Percentiles rank a stretch among this genome's conserved stretches.
Conservation (phyloP, 108 stramenopile species). For the Skeletonema costatum region DNA sequence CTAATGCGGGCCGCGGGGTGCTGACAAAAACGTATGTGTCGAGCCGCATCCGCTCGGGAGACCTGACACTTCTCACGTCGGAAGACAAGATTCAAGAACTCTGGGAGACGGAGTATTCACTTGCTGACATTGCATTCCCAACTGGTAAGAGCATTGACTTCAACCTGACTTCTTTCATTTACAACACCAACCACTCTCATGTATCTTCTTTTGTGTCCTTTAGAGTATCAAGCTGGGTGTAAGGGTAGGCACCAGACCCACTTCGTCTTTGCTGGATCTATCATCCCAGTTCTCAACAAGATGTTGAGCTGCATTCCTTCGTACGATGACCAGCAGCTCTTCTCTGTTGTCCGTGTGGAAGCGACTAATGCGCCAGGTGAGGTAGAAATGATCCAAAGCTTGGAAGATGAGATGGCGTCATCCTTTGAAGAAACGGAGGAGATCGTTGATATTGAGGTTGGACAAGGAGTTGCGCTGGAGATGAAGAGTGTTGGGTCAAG, state of each 20-base stretch:
- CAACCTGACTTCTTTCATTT: neutral
- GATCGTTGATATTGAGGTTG: neutral
- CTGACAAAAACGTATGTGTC: neutral
- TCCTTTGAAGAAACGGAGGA: neutral
- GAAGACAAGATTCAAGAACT: neutral
- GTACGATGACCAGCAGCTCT: neutral
- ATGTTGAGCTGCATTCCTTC: neutral
- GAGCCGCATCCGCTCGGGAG: neutral
- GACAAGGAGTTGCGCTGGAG: conserved; percentile 10
- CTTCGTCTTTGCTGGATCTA: conserved; percentile 4
- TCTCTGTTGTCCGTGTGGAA: conserved; percentile 7
- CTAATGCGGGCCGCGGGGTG: neutral
- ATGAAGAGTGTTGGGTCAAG: conserved; percentile 7
- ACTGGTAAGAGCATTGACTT: neutral
- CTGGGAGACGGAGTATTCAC: neutral
- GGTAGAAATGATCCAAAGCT: neutral
- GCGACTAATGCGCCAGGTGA: conserved; percentile 40
- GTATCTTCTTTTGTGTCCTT: no score
- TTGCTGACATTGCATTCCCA: neutral
- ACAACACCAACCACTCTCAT: neutral
- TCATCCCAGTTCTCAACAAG: neutral
- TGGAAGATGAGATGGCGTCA: neutral
- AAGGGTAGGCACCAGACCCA: conserved; percentile 4
- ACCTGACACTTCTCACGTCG: neutral
- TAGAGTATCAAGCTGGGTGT: neutral